Evolutionary conservation across 805 yeast species (phyloP).

Genomic region (Danielia reshetovae): DNA sequence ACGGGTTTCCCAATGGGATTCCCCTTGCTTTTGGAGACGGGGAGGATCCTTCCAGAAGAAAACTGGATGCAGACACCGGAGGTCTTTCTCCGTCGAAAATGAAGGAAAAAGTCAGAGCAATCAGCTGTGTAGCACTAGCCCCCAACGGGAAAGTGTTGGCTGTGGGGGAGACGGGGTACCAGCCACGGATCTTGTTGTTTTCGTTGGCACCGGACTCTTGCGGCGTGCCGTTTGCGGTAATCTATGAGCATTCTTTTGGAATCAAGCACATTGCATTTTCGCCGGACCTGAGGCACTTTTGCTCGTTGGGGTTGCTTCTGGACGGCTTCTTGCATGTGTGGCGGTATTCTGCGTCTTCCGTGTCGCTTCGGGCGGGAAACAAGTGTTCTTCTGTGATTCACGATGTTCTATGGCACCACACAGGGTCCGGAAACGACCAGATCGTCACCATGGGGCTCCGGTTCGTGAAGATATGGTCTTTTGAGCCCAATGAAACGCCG

Average conservation of each 20-base stretch:
- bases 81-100: conserved; percentile 21
- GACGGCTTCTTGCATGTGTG: conserved; percentile 69
- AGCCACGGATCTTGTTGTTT: conserved; percentile 59
- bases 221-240: conserved; percentile 47
- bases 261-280: conserved; percentile 53
- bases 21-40: conserved; percentile 8
- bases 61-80: conserved; percentile 1
- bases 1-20: conserved; percentile 26
- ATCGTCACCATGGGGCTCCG: conserved; percentile 60
- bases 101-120: conserved; percentile 45
- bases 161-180: conserved; percentile 68
- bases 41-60: conserved; percentile 7
- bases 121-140: conserved; percentile 56
- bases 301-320: conserved; percentile 62
- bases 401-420: conserved; percentile 53
- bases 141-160: conserved; percentile 54
- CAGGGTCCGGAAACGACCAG: conserved; percentile 14
- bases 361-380: conserved; percentile 45
- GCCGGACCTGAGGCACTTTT: conserved; percentile 50
- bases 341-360: conserved; percentile 30
- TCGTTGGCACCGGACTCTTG: conserved; percentile 50
- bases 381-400: conserved; percentile 59
- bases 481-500: conserved; percentile 15
- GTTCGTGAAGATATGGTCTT: conserved; percentile 59
- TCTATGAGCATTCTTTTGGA: conserved; percentile 66